Evolutionary conservation across 1,139 yeast species (phyloP).

Genomic region (Pichia sp.): DNA sequence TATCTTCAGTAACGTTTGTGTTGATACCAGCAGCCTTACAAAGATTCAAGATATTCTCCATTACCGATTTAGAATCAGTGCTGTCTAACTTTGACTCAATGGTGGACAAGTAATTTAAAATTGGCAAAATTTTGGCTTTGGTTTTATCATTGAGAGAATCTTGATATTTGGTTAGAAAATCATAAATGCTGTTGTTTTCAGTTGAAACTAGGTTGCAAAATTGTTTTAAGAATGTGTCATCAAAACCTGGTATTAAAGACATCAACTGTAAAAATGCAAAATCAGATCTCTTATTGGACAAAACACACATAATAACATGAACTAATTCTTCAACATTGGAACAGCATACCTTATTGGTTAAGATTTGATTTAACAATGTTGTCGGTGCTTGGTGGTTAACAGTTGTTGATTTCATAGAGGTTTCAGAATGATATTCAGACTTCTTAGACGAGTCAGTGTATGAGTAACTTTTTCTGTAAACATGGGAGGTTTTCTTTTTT

Average conservation of each 20-base stretch:
- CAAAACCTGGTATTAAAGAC: slow-evolving; percentile 10
- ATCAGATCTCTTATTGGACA: slow-evolving; percentile 2
- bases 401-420: no score
- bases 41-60: slow-evolving; percentile 13
- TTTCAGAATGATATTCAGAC: no score
- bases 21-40: slow-evolving; percentile 2
- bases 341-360: not conserved
- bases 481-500: not conserved
- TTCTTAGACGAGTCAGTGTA: no score
- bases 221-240: slow-evolving; percentile 2
- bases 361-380: not conserved
- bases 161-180: slow-evolving; percentile 11
- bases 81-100: slow-evolving; percentile 6
- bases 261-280: slow-evolving; percentile 8
- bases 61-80: slow-evolving; percentile 9
- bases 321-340: slow-evolving; percentile 2
- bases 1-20: not conserved
- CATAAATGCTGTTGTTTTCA: slow-evolving; percentile 3
- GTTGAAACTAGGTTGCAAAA: slow-evolving; percentile 6
- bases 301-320: not conserved
- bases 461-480: no score
- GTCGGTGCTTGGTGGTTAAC: no score
- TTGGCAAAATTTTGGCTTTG: slow-evolving; percentile 3
- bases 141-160: slow-evolving; percentile 9
- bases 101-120: slow-evolving; percentile 3